Evolutionary conservation across 2,329 filamentous ascomycete genomes (phyloP).

Genomic region (Hirsutella minnesotensis): DNA sequence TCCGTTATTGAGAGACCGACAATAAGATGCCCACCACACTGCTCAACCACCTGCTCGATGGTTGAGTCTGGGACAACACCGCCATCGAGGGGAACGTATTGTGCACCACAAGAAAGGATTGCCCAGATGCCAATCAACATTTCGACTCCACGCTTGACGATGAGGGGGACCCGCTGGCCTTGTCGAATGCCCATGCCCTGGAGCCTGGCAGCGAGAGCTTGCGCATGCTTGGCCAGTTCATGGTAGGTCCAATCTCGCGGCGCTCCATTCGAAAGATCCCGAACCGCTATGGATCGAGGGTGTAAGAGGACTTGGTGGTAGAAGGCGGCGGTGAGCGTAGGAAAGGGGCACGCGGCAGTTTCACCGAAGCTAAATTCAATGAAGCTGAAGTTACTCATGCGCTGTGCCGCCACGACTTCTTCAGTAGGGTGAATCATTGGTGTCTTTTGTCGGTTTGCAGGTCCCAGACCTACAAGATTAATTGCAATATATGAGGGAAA

Average conservation of each 20-base stretch:
- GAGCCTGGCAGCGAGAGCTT: slow-evolving; percentile 28
- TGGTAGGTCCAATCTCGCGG: slow-evolving; percentile 29
- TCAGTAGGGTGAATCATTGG: neutral
- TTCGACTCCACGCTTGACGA: slow-evolving; percentile 42
- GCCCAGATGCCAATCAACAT: slow-evolving; percentile 47
- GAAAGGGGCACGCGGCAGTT: slow-evolving; percentile 19
- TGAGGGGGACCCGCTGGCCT: slow-evolving; percentile 37
- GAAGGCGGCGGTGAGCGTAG: slow-evolving; percentile 26
- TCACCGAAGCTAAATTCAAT: slow-evolving; percentile 7
- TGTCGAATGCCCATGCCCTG: slow-evolving; percentile 25
- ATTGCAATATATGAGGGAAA: no score
- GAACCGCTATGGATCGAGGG: slow-evolving; percentile 27
- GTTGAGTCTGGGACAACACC: slow-evolving; percentile 36
- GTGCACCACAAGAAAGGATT: slow-evolving; percentile 42
- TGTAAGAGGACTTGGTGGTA: slow-evolving; percentile 22
- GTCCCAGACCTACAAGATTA: neutral
- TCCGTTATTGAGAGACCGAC: slow-evolving; percentile 32
- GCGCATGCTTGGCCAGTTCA: slow-evolving; percentile 29
- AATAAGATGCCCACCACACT: slow-evolving; percentile 30
- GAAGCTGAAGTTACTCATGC: slow-evolving; percentile 16
- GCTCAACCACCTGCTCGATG: slow-evolving; percentile 34
- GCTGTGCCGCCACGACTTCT: neutral
- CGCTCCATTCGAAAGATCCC: slow-evolving; percentile 17
- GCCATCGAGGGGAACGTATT: slow-evolving; percentile 49
- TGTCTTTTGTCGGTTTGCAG: neutral